Percentiles rank a stretch among this genome's conserved stretches.
Evolutionary conservation across 1,139 yeast genomes (phyloP).

Genomic region (Taphrina confusa): DNA sequence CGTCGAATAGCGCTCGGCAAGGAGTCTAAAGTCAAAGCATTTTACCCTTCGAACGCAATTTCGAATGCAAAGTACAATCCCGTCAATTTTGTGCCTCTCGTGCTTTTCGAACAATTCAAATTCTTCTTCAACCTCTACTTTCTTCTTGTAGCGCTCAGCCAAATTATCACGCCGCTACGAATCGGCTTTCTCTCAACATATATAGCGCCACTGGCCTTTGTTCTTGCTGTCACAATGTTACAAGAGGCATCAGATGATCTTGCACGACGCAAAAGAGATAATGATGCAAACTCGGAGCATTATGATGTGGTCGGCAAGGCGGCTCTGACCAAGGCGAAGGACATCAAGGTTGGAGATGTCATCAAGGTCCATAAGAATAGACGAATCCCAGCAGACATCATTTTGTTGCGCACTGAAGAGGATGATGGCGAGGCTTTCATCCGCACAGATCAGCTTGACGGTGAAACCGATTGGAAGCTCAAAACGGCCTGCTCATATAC

Average conservation of each 20-base stretch:
- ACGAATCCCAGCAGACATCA: conserved; percentile 90
- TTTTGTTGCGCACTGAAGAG: conserved; percentile 81
- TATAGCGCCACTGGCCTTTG: conserved; percentile 91
- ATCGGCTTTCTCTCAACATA: conserved; percentile 93
- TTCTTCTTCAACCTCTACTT: conserved; percentile 94
- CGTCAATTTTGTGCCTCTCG: conserved; percentile 80
- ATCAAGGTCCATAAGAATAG: conserved; percentile 78
- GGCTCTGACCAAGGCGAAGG: conserved; percentile 58
- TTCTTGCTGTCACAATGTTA: conserved; percentile 84
- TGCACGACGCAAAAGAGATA: conserved; percentile 83
- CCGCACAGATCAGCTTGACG: conserved; percentile 96
- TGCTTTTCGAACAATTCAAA: conserved; percentile 92
- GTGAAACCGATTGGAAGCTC: conserved; percentile 98
- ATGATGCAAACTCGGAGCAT: conserved; percentile 79
- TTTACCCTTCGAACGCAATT: conserved; percentile 73
- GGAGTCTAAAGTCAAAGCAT: not conserved
- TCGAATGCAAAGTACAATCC: conserved; percentile 95
- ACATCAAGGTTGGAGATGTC: conserved; percentile 81
- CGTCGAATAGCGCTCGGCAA: conserved; percentile 4
- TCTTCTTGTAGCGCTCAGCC: conserved; percentile 88
- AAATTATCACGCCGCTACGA: conserved; percentile 83
- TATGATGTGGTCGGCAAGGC: conserved; percentile 64
- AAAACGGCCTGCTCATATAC: conserved; percentile 46
- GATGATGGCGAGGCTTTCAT: conserved; percentile 82
- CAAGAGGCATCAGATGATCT: conserved; percentile 96